These are phyloP conservation scores for Saccharomycopsis sp. DNA, from an alignment of 805 yeast species.

Conservation along the genomic window DNA sequence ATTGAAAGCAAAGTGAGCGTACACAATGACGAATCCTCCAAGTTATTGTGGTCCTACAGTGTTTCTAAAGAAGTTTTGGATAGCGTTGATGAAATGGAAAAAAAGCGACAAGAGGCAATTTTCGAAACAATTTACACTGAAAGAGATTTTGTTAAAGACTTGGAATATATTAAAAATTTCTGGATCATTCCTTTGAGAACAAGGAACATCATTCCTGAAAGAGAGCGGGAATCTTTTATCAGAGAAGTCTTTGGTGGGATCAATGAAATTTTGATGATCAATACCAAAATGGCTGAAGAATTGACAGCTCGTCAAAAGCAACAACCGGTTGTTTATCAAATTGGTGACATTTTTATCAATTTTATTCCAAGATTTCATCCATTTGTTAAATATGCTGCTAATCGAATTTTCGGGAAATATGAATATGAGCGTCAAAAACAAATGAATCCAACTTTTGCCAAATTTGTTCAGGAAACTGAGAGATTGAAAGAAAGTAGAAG, in stretches of 20 bases:
- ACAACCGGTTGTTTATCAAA: slow-evolving; percentile 71
- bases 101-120: slow-evolving; percentile 89
- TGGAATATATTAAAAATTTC: slow-evolving; percentile 86
- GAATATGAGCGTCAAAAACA: slow-evolving; percentile 92
- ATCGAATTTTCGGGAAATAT: slow-evolving; percentile 89
- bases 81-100: slow-evolving; percentile 70
- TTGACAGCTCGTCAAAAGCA: slow-evolving; percentile 78
- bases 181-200: slow-evolving; percentile 88
- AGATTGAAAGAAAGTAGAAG: slow-evolving; percentile 77
- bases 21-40: slow-evolving; percentile 69
- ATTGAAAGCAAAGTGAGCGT: slow-evolving; percentile 63
- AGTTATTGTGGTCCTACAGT: slow-evolving; percentile 87
- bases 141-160: slow-evolving; percentile 88
- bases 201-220: slow-evolving; percentile 77
- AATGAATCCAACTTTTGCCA: slow-evolving; percentile 82
- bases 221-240: slow-evolving; percentile 84
- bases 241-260: slow-evolving; percentile 88
- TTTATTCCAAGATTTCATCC: slow-evolving; percentile 85
- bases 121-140: slow-evolving; percentile 92
- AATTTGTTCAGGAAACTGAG: slow-evolving; percentile 87
- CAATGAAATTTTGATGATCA: slow-evolving; percentile 75
- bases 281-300: slow-evolving; percentile 80
- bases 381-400: slow-evolving; percentile 87
- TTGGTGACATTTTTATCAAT: slow-evolving; percentile 83
- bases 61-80: slow-evolving; percentile 77